phyloP scores from a whole-genome alignment of 352 stramenopile genomes.

The Phytophthora chlamydospora region DNA sequence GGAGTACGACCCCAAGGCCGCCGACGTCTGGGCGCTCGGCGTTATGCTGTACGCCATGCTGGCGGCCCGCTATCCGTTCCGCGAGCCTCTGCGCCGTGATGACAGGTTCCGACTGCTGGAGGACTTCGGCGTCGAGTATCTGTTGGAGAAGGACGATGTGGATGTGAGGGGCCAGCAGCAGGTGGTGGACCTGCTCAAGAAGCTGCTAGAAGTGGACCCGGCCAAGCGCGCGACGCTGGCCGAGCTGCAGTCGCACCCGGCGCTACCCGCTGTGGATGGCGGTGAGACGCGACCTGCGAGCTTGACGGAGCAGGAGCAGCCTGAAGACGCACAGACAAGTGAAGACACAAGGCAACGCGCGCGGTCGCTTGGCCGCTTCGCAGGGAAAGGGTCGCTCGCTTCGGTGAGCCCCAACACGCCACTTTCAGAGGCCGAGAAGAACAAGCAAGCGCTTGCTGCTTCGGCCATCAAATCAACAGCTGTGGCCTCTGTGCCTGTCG shows the following conservation, averaged over 20 bases:
- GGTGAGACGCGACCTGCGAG: constrained; percentile 15
- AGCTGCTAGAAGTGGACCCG: constrained; percentile 63
- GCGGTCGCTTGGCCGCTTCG: constrained; percentile 33
- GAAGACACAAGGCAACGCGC: constrained; percentile 24
- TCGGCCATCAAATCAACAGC: constrained; percentile 22
- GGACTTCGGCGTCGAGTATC: constrained; percentile 63
- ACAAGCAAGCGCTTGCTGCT: constrained; percentile 29
- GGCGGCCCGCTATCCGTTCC: constrained; percentile 68
- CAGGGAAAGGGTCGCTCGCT: constrained; percentile 29
- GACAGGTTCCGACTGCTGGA: constrained; percentile 62
- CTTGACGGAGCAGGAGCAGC: constrained; percentile 9
- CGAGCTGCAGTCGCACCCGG: constrained; percentile 49
- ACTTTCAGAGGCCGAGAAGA: constrained; percentile 28
- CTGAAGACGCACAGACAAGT: constrained; percentile 10
- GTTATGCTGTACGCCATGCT: constrained; percentile 84
- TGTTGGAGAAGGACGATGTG: constrained; percentile 75
- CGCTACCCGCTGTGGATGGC: constrained; percentile 23
- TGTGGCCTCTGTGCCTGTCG: constrained; percentile 11
- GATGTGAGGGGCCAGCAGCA: constrained; percentile 44
- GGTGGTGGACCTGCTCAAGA: constrained; percentile 57
- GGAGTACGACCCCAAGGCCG: constrained; percentile 64
- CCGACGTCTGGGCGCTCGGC: constrained; percentile 83
- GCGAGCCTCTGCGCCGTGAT: constrained; percentile 56
- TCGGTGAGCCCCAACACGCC: constrained; percentile 27
- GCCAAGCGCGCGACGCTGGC: constrained; percentile 44